Evolutionary conservation across 1,284 basidiomycete genomes (phyloP).

Genomic region (Fistulina hepatica): DNA sequence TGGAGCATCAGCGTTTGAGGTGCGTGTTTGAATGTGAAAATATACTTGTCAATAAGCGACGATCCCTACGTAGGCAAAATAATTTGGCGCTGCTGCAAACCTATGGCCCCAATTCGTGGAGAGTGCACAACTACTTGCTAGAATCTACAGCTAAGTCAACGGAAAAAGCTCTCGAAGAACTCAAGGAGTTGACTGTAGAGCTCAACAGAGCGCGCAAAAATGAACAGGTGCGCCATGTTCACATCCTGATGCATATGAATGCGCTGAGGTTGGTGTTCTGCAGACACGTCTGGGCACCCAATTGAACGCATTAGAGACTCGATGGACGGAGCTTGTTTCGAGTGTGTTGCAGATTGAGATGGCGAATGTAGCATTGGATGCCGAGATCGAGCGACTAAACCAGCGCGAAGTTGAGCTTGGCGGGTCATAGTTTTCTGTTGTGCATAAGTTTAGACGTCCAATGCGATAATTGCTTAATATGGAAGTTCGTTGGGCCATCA

Average conservation of each 20-base stretch:
- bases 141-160: constrained; percentile 69
- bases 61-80: constrained; percentile 43
- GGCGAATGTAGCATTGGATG: constrained; percentile 78
- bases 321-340: constrained; percentile 85
- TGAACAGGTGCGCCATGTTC: constrained; percentile 48
- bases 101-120: constrained; percentile 87
- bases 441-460: too few species aligned
- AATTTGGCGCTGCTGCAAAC: constrained; percentile 80
- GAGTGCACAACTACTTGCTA: constrained; percentile 80
- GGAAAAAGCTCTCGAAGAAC: constrained; percentile 59
- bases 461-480: too few species aligned
- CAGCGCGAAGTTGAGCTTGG: constrained; percentile 45
- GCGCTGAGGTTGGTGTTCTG: constrained; percentile 3
- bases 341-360: constrained; percentile 84
- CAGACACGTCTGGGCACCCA: constrained; percentile 70
- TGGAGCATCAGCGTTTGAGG: constrained; percentile 86
- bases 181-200: constrained; percentile 68
- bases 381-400: constrained; percentile 52
- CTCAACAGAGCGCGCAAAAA: constrained; percentile 84
- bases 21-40: constrained; percentile 25
- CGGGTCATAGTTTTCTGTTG: background rate
- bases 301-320: constrained; percentile 68
- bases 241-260: constrained; percentile 3
- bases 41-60: constrained; percentile 3
- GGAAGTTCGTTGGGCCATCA: too few species aligned